Evolutionary conservation across 257 asterid species (phyloP).

Genomic region (Buddleja alternifolia): DNA sequence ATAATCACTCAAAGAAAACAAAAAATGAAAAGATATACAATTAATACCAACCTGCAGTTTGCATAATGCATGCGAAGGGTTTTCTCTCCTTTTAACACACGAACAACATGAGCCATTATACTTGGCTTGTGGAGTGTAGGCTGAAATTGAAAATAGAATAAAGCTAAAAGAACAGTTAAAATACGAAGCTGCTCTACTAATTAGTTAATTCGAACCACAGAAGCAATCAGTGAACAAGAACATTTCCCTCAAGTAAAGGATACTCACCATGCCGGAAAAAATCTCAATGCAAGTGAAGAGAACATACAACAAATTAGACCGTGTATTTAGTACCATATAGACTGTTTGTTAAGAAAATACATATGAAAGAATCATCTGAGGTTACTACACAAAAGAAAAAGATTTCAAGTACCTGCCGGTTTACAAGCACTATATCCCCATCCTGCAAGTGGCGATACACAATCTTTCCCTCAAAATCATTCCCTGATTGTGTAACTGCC

Average conservation of each 20-base stretch:
- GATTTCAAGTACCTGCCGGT: conserved; percentile 83
- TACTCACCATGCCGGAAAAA: neutral
- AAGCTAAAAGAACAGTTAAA: conserved; percentile 29
- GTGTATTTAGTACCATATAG: neutral
- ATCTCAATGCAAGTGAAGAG: conserved; percentile 2
- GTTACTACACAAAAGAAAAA: too few species aligned
- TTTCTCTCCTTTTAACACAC: conserved; percentile 94
- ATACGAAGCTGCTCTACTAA: conserved; percentile 20
- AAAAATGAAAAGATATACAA: conserved; percentile 3
- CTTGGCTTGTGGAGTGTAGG: conserved; percentile 99
- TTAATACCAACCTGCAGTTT: conserved; percentile 85
- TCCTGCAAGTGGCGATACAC: conserved; percentile 92
- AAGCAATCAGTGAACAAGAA: neutral
- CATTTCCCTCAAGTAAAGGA: neutral
- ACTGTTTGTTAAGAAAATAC: neutral
- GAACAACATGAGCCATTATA: conserved; percentile 98
- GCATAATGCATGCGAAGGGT: conserved; percentile 99
- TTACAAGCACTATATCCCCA: conserved; percentile 97
- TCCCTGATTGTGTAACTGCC: conserved; percentile 56
- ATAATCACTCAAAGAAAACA: conserved; percentile 13
- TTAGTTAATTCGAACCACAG: neutral
- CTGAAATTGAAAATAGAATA: conserved; percentile 49
- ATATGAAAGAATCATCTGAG: conserved; percentile 7
- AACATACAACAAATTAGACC: conserved; percentile 4
- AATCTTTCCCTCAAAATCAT: conserved; percentile 83